These are phyloP conservation scores for Spathaspora gorwiae DNA, from an alignment of 805 yeast species.

Conservation along the genomic window DNA sequence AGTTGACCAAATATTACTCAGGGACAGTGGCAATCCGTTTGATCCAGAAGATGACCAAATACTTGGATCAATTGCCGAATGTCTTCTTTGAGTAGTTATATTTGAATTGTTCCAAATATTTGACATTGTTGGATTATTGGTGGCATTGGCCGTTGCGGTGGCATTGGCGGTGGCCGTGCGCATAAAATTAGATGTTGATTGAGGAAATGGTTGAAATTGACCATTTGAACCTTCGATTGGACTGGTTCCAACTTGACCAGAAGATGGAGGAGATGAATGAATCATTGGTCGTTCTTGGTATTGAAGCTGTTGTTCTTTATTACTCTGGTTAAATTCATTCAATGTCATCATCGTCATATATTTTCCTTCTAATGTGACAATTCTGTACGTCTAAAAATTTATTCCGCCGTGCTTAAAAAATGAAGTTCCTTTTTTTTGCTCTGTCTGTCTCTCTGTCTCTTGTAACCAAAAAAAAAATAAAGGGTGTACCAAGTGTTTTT, in stretches of 20 bases:
- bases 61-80: slow-evolving; percentile 4
- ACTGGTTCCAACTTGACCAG: too few relatives aligned
- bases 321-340: neutral
- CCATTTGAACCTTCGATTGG: too few relatives aligned
- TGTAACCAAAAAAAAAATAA: too few relatives aligned
- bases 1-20: slow-evolving; percentile 4
- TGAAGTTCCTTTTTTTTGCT: too few relatives aligned
- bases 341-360: neutral
- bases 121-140: slow-evolving; percentile 3
- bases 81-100: neutral
- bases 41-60: neutral
- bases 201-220: neutral
- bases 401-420: too few relatives aligned
- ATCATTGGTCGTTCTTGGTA: neutral
- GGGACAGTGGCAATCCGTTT: neutral
- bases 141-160: neutral
- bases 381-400: too few relatives aligned
- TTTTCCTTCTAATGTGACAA: too few relatives aligned
- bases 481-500: too few relatives aligned
- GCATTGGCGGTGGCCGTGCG: too few relatives aligned
- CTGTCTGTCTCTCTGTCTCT: too few relatives aligned
- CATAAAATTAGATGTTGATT: neutral
- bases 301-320: neutral
- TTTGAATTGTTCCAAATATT: neutral
- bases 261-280: neutral